Conservation (phyloP, 345 rosid genomes). For the Populus deltoides region DNA sequence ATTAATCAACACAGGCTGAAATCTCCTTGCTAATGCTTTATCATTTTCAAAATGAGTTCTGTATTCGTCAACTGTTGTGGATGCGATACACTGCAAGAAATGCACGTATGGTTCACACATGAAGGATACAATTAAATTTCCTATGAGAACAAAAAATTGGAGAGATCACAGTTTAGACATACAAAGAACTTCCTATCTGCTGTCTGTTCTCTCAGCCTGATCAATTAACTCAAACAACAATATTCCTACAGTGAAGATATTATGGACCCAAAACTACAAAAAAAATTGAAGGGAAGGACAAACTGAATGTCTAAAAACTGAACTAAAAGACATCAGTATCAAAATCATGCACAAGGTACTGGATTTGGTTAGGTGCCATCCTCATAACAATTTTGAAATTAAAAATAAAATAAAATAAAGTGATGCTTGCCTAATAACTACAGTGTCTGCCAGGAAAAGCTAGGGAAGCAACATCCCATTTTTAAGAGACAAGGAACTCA, state of each 20-base stretch:
- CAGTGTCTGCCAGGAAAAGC: not conserved
- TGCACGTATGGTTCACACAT: not conserved
- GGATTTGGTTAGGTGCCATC: not conserved
- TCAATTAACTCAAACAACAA: not conserved
- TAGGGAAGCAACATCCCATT: not conserved
- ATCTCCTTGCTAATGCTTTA: constrained; percentile 92
- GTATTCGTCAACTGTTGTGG: constrained; percentile 86
- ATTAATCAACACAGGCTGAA: constrained; percentile 82
- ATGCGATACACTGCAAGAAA: constrained; percentile 84
- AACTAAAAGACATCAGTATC: not conserved
- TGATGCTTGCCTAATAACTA: not conserved
- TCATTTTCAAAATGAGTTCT: constrained; percentile 86
- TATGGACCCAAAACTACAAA: not conserved
- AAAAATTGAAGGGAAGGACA: not conserved
- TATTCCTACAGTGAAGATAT: not conserved
- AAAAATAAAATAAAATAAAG: not conserved
- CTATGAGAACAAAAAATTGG: not conserved
- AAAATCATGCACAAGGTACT: not conserved
- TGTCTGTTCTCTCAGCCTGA: not conserved
- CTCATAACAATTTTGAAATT: not conserved
- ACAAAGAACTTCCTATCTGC: not conserved
- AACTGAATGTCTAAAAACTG: not conserved
- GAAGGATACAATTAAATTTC: not conserved
- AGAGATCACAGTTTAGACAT: not conserved
- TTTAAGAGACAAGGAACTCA: not conserved